Evolutionary conservation across 2,329 filamentous ascomycete species (phyloP), one percentile per base, ranked within the genome.

Genomic region (Plectosphaerella plurivora): DNA sequence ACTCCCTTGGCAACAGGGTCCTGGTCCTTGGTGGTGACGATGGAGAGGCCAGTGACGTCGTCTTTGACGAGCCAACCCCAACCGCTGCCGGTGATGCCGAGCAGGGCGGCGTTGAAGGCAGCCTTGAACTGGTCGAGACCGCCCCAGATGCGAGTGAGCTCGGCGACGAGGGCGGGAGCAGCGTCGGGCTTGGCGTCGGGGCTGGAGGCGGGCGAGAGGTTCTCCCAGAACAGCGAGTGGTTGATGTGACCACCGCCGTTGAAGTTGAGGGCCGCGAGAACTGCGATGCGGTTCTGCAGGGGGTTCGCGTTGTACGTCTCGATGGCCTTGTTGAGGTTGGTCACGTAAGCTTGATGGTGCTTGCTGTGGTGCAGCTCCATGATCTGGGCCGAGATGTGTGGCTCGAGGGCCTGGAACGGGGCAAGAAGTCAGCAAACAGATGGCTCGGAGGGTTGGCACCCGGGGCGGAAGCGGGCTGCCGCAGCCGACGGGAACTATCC

Each of bases 221-320:
- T 92, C 72, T 89, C 84, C 91, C 91, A 97, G 78, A 96, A 96
- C 36, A 96, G 83, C 0, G 84, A 86, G 77, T 96, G 92, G 75
- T 97, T 97, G 72, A 95, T 87, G 76, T 96, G 91, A 7, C 92
- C 92, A 44, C 92, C 92, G 47, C 88, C 91, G 68, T 96, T 90
- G 80, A 96, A 96, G 63, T 87, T 88, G 73, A 96, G 84, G 56
- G 81, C 81, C 16, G 78, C 74, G 61, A 88, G 85, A n/a, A 90
- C 78, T 16, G 80, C 73, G 52, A 91, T 81, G 60, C 90, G 85
- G 41, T 51, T 53, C n/a, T 57, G 55, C 5, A 58, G 46, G n/a
- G 4, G 77, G 5, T 76, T 69, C 49, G 76, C 72, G 57, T 52
- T 51, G 54, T 88, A 85, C 14, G 79, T 76, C 62, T 77, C 71